These are phyloP conservation scores for Massarina eburnea DNA, from an alignment of 2,329 filamentous ascomycete genomes.

Conservation along the genomic window DNA sequence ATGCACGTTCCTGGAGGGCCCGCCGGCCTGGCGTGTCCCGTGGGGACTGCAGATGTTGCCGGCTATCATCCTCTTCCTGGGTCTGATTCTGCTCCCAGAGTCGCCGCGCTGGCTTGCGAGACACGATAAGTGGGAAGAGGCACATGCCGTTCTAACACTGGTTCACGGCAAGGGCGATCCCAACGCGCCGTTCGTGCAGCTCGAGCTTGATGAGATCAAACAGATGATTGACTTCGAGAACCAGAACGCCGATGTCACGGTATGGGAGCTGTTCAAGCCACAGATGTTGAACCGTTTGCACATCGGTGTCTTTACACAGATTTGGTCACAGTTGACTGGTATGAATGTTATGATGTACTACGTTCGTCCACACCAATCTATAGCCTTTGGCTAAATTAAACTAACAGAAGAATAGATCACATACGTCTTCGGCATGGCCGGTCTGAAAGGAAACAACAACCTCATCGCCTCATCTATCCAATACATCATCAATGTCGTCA, in stretches of 20 bases:
- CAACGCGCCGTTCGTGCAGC: slow-evolving; percentile 65
- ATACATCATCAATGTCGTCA: slow-evolving; percentile 77
- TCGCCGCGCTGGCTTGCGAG: slow-evolving; percentile 50
- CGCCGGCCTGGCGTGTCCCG: slow-evolving; percentile 39
- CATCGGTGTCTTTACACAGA: slow-evolving; percentile 72
- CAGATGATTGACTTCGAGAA: slow-evolving; percentile 74
- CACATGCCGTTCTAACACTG: slow-evolving; percentile 44
- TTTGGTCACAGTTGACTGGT: slow-evolving; percentile 75
- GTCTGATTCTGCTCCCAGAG: slow-evolving; percentile 53
- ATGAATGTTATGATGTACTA: slow-evolving; percentile 71
- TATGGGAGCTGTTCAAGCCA: slow-evolving; percentile 71
- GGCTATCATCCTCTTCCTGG: slow-evolving; percentile 45
- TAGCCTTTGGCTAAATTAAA: not conserved
- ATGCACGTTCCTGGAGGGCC: slow-evolving; percentile 35
- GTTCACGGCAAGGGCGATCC: slow-evolving; percentile 60
- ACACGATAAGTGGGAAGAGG: slow-evolving; percentile 50
- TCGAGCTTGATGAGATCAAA: slow-evolving; percentile 72
- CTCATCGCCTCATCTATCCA: slow-evolving; percentile 70
- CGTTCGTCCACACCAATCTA: slow-evolving; percentile 5
- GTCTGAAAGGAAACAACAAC: slow-evolving; percentile 59
- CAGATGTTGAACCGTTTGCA: slow-evolving; percentile 73
- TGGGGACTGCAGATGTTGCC: slow-evolving; percentile 45
- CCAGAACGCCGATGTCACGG: slow-evolving; percentile 67
- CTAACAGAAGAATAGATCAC: slow-evolving; percentile 30
- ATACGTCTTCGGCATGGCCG: slow-evolving; percentile 73